These are phyloP conservation scores for Mycena indigotica DNA, from an alignment of 768 basidiomycete species.

Conservation along the genomic window DNA sequence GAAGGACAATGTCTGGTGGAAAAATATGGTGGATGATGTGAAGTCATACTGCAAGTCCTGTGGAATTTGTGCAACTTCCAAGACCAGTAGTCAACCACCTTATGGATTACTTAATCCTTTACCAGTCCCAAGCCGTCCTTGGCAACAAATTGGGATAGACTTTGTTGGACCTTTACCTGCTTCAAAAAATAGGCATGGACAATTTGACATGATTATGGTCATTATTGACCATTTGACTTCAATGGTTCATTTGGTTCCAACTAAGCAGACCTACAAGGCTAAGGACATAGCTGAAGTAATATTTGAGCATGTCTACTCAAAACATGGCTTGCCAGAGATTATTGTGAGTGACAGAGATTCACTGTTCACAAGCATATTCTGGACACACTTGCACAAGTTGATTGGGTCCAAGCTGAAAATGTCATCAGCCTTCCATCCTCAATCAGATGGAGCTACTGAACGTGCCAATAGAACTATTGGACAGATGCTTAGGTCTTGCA, in stretches of 20 bases:
- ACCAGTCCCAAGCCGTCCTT: conserved; percentile 26
- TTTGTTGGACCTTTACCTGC: conserved; percentile 34
- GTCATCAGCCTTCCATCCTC: conserved; percentile 35
- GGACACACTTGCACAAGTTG: conserved; percentile 26
- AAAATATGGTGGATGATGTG: conserved; percentile 8
- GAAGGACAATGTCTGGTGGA: conserved; percentile 15
- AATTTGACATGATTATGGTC: conserved; percentile 17
- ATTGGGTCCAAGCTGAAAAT: conserved; percentile 27
- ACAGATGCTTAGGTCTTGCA: conserved; percentile 20
- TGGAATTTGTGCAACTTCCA: background rate
- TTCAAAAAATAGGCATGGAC: conserved; percentile 12
- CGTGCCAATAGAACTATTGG: conserved; percentile 17
- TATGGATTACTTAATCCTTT: conserved; percentile 27
- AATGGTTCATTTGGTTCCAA: conserved; percentile 20
- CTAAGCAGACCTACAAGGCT: conserved; percentile 11
- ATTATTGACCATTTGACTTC: conserved; percentile 25
- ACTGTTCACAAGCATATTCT: conserved; percentile 15
- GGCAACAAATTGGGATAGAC: conserved; percentile 36
- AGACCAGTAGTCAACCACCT: conserved; percentile 14
- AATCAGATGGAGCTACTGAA: conserved; percentile 32
- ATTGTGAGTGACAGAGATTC: conserved; percentile 33
- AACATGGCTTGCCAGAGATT: conserved; percentile 28
- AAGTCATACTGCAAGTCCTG: conserved; percentile 7
- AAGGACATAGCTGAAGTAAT: conserved; percentile 14
- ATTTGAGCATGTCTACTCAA: conserved; percentile 26